phyloP scores from a whole-genome alignment of 2,329 filamentous ascomycete species.

The Helminthosporium solani region DNA sequence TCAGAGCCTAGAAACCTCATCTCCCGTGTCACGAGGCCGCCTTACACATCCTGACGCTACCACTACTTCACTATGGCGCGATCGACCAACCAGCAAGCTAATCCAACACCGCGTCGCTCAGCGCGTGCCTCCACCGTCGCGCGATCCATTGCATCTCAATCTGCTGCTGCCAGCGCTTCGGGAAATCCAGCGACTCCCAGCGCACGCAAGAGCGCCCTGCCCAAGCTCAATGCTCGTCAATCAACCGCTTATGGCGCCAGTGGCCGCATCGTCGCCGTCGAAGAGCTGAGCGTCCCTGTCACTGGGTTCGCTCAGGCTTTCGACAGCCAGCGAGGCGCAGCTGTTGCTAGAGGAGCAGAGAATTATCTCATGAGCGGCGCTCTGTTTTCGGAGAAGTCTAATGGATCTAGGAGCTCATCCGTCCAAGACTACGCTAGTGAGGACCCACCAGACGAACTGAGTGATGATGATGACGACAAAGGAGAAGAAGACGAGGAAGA shows the following conservation, averaged over 20 bases:
- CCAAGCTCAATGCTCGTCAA: conserved; percentile 32
- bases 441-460: conserved; percentile 1
- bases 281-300: conserved; percentile 25
- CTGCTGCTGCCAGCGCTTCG: conserved; percentile 21
- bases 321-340: conserved; percentile 26
- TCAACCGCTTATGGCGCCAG: conserved; percentile 42
- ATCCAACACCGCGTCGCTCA: conserved; percentile 35
- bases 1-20: background rate
- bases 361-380: conserved; percentile 17
- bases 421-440: conserved; percentile 15
- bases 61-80: conserved; percentile 22
- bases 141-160: conserved; percentile 28
- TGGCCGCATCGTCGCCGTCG: conserved; percentile 33
- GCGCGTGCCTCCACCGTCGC: conserved; percentile 27
- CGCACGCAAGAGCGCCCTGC: conserved; percentile 26
- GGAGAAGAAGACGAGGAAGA: conserved; percentile 1
- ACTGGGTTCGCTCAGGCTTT: conserved; percentile 39
- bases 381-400: conserved; percentile 9
- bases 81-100: conserved; percentile 17
- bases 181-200: conserved; percentile 17
- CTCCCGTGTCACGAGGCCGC: no score
- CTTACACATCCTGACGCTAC: background rate
- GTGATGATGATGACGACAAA: background rate
- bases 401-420: conserved; percentile 7
- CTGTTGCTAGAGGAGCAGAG: conserved; percentile 24